Base-by-base conservation (phyloP, 2,329 filamentous ascomycete species). In the Phialophora chinensis region DNA sequence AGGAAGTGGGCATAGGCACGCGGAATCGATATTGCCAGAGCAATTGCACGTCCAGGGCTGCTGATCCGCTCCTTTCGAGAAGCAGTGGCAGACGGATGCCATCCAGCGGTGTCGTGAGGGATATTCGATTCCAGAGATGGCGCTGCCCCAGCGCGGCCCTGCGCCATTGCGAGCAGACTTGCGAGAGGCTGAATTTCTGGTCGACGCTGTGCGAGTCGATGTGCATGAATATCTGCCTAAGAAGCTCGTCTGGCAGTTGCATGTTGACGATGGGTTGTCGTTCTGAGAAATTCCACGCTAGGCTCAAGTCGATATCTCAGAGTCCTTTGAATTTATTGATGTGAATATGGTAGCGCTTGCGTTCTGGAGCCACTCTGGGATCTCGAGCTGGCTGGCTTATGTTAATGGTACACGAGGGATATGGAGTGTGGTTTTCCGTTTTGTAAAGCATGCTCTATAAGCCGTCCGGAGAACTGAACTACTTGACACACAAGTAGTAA, bases 111-210 rank as follows among this genome's bases (percentile, higher is more conserved):
- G 53, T 55, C 53, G 23, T 55, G 25, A 55, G 20, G 17, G 23
- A 33, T 6, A 55, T n/a, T n/a, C 53, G 53, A 55, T 35, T 55
- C 53, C 53, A 55, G 12, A 55, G 25, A 2, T 20, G 53, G 7
- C 29, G 53, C n/a, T 35, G 25, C 12, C 29, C n/a, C 11, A 55
- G 25, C n/a, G 53, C 53, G 11, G 17, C 53, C 29, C 11, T 55
- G 53, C 53, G 53, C 53, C 53, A 55, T 55, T 35, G 25, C 14
- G 53, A 55, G 29, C 53, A 55, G 17, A 55, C 53, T 35, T 55
- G 53, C 4, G 53, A 55, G 12, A 55, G 53, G 4, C 53, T 17
- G 53, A 55, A 55, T 55, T 55, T 55, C 53, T 55, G 53, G 29
- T 55, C 53, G n/a, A 55, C 29, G 53, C n/a, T n/a, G 29, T 55